Conservation (phyloP, 73 alveolate genomes). For the Symbiodinium pilosum region DNA sequence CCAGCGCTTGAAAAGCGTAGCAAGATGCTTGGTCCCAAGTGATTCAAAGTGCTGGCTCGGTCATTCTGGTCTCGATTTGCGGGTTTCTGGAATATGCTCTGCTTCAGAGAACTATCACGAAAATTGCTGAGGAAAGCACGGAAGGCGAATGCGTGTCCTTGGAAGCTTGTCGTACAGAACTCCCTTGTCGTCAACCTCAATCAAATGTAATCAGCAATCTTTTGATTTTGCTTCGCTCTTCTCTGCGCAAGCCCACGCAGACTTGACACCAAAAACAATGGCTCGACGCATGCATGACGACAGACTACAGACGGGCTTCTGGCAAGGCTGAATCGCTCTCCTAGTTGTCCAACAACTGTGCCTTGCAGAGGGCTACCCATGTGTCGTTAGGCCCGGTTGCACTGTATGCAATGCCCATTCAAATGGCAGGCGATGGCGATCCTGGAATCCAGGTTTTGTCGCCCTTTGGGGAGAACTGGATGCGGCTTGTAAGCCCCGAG, state of each 20-base stretch:
- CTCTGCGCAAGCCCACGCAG: too few relatives aligned
- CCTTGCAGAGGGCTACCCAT: neutral
- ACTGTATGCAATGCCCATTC: too few relatives aligned
- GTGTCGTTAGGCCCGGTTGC: neutral
- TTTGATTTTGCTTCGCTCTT: too few relatives aligned
- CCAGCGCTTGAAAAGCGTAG: too few relatives aligned
- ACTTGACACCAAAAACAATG: too few relatives aligned
- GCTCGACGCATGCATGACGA: too few relatives aligned
- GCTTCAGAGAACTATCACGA: neutral
- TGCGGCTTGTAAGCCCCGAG: slow-evolving; percentile 25
- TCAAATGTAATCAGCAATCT: neutral
- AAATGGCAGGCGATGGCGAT: neutral
- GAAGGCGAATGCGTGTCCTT: slow-evolving; percentile 49
- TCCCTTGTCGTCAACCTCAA: slow-evolving; percentile 59
- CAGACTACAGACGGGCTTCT: neutral
- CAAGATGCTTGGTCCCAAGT: too few relatives aligned
- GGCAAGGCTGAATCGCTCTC: slow-evolving; percentile 23
- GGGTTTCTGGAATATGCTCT: neutral
- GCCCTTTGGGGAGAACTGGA: slow-evolving; percentile 75
- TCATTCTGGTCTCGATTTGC: too few relatives aligned
- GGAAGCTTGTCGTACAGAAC: slow-evolving; percentile 59
- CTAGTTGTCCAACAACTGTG: slow-evolving; percentile 38
- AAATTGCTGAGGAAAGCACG: neutral
- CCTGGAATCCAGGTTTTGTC: slow-evolving; percentile 92
- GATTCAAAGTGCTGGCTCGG: too few relatives aligned